phyloP scores from a whole-genome alignment of 352 stramenopile species.

The Globisporangium apiculatum region DNA sequence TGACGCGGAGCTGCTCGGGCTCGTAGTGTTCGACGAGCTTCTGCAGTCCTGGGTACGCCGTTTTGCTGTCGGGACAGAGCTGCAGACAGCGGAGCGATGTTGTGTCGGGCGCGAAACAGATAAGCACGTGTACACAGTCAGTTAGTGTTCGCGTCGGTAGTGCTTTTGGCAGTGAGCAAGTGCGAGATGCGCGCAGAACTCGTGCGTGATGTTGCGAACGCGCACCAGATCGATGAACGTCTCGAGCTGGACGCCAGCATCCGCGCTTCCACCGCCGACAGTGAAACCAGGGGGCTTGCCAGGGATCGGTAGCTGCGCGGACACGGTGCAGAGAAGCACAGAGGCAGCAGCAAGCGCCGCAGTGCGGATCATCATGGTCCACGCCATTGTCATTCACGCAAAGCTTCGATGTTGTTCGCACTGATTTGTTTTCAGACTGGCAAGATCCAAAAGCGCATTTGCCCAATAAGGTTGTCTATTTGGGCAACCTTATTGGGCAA shows the following conservation, averaged over 20 bases:
- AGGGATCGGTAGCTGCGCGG: constrained; percentile 56
- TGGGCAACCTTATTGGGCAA: no score
- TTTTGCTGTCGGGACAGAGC: constrained; percentile 72
- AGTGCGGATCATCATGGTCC: constrained; percentile 18
- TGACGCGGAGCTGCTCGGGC: constrained; percentile 49
- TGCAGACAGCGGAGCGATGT: constrained; percentile 7
- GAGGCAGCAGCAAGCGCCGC: constrained; percentile 8
- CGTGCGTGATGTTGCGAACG: neutral
- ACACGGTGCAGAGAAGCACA: constrained; percentile 6
- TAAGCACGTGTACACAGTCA: neutral
- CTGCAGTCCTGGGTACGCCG: constrained; percentile 59
- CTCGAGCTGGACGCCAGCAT: constrained; percentile 72
- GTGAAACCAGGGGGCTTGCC: constrained; percentile 57
- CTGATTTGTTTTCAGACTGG: neutral
- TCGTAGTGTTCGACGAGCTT: constrained; percentile 49
- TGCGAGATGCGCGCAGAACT: neutral
- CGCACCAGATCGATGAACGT: constrained; percentile 74
- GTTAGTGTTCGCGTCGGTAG: neutral
- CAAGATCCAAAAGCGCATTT: neutral
- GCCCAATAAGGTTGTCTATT: no score
- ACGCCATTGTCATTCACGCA: constrained; percentile 3
- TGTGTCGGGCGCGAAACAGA: neutral
- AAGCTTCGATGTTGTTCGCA: neutral
- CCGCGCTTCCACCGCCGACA: constrained; percentile 33
- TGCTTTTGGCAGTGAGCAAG: neutral